Evolutionary conservation across 129 eudicot species (phyloP), one percentile per base, ranked within the genome.

Genomic region (Flaveria brownii): DNA sequence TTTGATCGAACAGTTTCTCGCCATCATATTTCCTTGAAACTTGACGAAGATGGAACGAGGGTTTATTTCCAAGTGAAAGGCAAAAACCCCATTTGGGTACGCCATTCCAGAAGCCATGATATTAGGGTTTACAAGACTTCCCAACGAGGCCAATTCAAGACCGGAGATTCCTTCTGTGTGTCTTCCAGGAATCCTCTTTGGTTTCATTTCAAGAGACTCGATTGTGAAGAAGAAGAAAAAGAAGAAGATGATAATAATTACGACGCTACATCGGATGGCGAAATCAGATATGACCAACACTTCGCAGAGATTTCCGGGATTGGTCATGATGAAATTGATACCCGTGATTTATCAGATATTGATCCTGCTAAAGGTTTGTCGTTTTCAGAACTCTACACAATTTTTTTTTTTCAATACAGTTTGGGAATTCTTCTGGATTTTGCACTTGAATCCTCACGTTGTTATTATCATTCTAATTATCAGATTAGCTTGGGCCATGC

Each of bases 331-430:
- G 91, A 76, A 71, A 16, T 73, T 14, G 88, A 79, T 2, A 74
- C 52, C 39, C 77, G 74, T 51, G 86, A 88, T 78, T 18, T 85
- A 76, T 78, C 92, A 30, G 12, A 63, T 65, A 70, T 87, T 47
- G 90, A 93, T 77, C 97, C 98, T 43, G 84, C 87, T 71, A 85
- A 88, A 88, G 98, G 98, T 93, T 45, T 47, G 84, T 17, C n/a
- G 1, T 72, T 1, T 10, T 78, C 33, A 30, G 30, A 36, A 25
- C 15, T 68, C 36, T 28, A 28, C 30, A 28, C 30, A 20, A 20
- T 28, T 30, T 30, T 30, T 4, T 30, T 30, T 30, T 28, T 3
- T 3, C 2, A 26, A 28, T 10, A 63, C 49, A 2, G 17, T 68
- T 68, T 67, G 72, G 25, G 33, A 18, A 11, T 10, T 68, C 8